Evolutionary conservation across 345 rosid species (phyloP), one percentile per base, ranked within the genome.

Genomic region (Cardamine occulta): DNA sequence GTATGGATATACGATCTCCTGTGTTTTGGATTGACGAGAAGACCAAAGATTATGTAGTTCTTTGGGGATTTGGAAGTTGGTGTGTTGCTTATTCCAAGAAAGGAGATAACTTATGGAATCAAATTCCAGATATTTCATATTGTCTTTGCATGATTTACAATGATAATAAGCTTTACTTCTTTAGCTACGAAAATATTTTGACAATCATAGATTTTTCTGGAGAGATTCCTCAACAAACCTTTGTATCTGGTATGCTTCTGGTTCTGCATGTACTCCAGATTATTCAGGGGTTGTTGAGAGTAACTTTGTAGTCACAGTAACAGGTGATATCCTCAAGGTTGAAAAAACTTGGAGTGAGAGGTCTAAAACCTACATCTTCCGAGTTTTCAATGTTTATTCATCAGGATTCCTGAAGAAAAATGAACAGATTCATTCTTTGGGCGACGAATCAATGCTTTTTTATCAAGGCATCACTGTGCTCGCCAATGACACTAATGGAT

Each of bases 11-110:
- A 23, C 49, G 21, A 6, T 40, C 51, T 13, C 67, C 52, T 23
- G 35, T 40, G 34, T 14, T 63, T 24, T 44, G 37, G 68, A 63
- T 5, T 8, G 68, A 63, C 9, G 52, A 63, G 19, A 62, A 13
- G 4, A 39, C 66, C 49, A 62, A 40, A 62, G 32, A 39, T 39
- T 62, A 39, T 13, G 7, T 61, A 0, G 66, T 39, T 21, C 0
- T 61, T 1, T 59, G 18, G 66, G 31, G 13, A 62, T 19, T 23
- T 62, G 3, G 4, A 14, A 5, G 2, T 0, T 17, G 14, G 44
- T 58, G 2, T 9, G n/a, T 58, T 3, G 6, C 23, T 24, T 61
- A 61, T 39, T 7, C 49, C 32, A 61, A 61, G 32, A 23, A 62
- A 19, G 32, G 13, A 39, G 49, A 62, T 40, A 40, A 5, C 35